These are phyloP conservation scores for Globisporangium barbulae DNA, from an alignment of 352 stramenopile species.

Conservation along the genomic window DNA sequence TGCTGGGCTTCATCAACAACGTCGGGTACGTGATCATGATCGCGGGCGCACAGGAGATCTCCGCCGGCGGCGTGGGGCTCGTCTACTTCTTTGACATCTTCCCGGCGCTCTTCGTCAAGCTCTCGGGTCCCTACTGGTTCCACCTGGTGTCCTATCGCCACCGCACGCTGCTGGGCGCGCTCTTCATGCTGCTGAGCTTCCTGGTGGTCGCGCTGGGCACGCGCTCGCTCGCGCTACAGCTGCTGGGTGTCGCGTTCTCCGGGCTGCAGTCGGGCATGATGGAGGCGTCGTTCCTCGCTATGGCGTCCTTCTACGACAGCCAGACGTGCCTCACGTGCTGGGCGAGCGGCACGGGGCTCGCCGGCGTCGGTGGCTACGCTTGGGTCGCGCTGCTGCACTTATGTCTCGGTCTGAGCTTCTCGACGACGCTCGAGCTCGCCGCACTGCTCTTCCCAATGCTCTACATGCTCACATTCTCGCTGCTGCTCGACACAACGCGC, in stretches of 20 bases:
- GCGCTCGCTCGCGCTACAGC: constrained; percentile 62
- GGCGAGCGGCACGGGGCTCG: constrained; percentile 91
- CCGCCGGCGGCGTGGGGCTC: constrained; percentile 84
- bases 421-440: constrained; percentile 53
- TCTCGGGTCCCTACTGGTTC: constrained; percentile 93
- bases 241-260: constrained; percentile 88
- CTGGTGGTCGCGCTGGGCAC: constrained; percentile 60
- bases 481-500: constrained; percentile 52
- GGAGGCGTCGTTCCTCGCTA: constrained; percentile 87
- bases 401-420: constrained; percentile 62
- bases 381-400: constrained; percentile 83
- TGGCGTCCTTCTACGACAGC: constrained; percentile 82
- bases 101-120: constrained; percentile 86
- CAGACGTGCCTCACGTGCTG: constrained; percentile 86
- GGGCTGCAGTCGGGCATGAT: constrained; percentile 87
- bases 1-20: constrained; percentile 93
- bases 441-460: constrained; percentile 51
- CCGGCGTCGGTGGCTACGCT: constrained; percentile 88
- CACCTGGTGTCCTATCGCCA: constrained; percentile 87
- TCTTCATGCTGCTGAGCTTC: constrained; percentile 85
- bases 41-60: constrained; percentile 91
- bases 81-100: constrained; percentile 93
- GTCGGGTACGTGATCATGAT: constrained; percentile 94
- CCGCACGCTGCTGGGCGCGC: constrained; percentile 64
- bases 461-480: constrained; percentile 62